Evolutionary conservation across 495 filamentous ascomycete species (phyloP).

Genomic region (Tuber microsphaerosporum): DNA sequence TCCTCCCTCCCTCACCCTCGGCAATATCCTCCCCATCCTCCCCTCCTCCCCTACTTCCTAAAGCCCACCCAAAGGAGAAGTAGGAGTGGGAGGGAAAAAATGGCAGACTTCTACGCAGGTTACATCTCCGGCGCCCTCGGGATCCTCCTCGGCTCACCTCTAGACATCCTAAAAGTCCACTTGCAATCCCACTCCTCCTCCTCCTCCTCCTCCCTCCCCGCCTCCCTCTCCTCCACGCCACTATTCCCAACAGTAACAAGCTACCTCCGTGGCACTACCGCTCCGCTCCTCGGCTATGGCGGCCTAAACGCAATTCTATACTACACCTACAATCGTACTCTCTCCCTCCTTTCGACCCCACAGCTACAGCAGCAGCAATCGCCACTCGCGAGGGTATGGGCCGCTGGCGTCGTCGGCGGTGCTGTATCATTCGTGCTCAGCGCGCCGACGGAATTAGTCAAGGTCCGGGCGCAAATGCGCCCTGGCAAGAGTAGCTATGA

Average conservation of each 20-base stretch:
- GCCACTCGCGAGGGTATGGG: constrained; percentile 56
- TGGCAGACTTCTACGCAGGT: constrained; percentile 40
- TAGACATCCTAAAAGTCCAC: constrained; percentile 78
- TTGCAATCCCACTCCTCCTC: constrained; percentile 56
- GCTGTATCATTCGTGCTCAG: constrained; percentile 73
- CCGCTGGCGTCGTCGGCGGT: constrained; percentile 69
- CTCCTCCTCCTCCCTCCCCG: constrained; percentile 8
- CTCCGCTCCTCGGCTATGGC: constrained; percentile 79
- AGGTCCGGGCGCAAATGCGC: constrained; percentile 69
- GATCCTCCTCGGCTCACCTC: constrained; percentile 79
- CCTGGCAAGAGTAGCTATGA: constrained; percentile 44
- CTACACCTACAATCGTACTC: constrained; percentile 71
- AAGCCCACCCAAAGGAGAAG: background rate
- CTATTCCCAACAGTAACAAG: constrained; percentile 13
- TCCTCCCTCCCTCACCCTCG: background rate
- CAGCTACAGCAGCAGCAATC: constrained; percentile 13
- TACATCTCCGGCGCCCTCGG: constrained; percentile 75
- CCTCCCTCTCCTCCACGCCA: constrained; percentile 5
- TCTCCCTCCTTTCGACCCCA: constrained; percentile 49
- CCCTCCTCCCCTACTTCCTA: background rate
- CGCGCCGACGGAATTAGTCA: constrained; percentile 79
- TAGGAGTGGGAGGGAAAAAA: background rate
- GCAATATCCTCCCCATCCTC: background rate
- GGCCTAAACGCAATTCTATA: constrained; percentile 84
- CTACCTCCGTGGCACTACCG: constrained; percentile 55